phyloP scores from a whole-genome alignment of 805 yeast genomes.

The Peterozyma xylosa region DNA sequence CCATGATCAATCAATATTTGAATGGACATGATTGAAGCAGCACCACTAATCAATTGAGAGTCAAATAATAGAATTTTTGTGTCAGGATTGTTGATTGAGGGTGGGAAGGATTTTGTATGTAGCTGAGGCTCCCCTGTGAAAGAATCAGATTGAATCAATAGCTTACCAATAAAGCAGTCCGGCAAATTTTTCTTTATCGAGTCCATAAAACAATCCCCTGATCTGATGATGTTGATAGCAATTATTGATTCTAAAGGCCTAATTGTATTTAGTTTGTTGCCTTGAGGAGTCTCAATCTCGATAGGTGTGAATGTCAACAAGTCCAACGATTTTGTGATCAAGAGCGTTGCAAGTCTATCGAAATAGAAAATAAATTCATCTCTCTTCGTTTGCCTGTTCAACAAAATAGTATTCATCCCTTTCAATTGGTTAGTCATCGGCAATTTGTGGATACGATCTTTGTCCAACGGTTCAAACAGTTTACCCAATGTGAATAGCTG shows the following conservation, averaged over 20 bases:
- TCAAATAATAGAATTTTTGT: slow-evolving; percentile 65
- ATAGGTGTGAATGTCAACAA: slow-evolving; percentile 32
- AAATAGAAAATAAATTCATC: slow-evolving; percentile 84
- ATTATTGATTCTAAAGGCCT: slow-evolving; percentile 40
- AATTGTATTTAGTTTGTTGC: slow-evolving; percentile 16
- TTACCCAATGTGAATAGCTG: slow-evolving; percentile 54
- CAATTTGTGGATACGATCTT: slow-evolving; percentile 26
- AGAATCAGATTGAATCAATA: slow-evolving; percentile 82
- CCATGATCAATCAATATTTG: slow-evolving; percentile 82
- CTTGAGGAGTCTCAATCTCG: slow-evolving; percentile 21
- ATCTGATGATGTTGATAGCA: slow-evolving; percentile 76
- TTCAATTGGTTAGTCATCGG: slow-evolving; percentile 56
- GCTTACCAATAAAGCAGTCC: slow-evolving; percentile 71
- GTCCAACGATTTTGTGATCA: slow-evolving; percentile 66
- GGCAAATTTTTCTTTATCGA: slow-evolving; percentile 74
- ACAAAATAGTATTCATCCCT: slow-evolving; percentile 66
- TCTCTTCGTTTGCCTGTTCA: slow-evolving; percentile 45
- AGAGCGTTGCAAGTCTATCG: slow-evolving; percentile 67
- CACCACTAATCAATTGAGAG: slow-evolving; percentile 86
- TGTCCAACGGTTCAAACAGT: slow-evolving; percentile 22
- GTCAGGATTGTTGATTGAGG: slow-evolving; percentile 14
- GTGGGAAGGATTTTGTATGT: slow-evolving; percentile 74
- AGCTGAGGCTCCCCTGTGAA: slow-evolving; percentile 91
- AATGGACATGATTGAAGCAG: slow-evolving; percentile 91
- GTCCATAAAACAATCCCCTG: slow-evolving; percentile 88